Conservation (phyloP, 78 protist species). For the Dictyostelium brefeldianum region DNA sequence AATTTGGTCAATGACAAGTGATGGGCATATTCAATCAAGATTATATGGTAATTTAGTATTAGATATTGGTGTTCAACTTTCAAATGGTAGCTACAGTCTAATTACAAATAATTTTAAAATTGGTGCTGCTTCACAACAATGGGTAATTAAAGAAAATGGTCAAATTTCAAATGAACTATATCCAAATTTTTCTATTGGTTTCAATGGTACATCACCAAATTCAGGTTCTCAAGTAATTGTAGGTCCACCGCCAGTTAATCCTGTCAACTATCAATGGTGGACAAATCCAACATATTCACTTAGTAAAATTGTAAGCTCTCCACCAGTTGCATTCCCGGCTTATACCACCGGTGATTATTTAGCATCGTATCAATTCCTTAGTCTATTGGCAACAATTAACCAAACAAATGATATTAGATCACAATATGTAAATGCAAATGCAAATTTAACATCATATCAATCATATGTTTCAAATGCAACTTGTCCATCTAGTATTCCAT, state of each 20-base stretch:
- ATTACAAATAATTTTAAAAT: neutral
- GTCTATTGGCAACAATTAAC: neutral
- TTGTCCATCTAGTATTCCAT: neutral
- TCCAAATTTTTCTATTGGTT: neutral
- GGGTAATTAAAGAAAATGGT: neutral
- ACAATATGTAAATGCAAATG: neutral
- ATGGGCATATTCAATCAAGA: slow-evolving; percentile 18
- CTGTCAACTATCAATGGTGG: neutral
- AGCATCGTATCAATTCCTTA: neutral
- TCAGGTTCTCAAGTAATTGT: neutral
- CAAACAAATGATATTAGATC: neutral
- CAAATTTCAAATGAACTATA: neutral
- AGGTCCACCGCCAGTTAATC: neutral
- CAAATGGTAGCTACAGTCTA: neutral
- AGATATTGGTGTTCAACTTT: neutral
- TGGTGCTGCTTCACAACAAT: neutral
- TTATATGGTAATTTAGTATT: neutral
- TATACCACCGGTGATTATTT: neutral
- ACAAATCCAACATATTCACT: neutral
- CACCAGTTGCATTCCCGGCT: neutral
- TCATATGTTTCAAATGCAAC: neutral
- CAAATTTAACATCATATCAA: neutral
- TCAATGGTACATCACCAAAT: neutral
- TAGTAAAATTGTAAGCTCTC: neutral
- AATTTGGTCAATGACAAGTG: slow-evolving; percentile 19